These are phyloP conservation scores for Cylindrotheca closterium DNA, from an alignment of 108 stramenopile species.

Conservation along the genomic window DNA sequence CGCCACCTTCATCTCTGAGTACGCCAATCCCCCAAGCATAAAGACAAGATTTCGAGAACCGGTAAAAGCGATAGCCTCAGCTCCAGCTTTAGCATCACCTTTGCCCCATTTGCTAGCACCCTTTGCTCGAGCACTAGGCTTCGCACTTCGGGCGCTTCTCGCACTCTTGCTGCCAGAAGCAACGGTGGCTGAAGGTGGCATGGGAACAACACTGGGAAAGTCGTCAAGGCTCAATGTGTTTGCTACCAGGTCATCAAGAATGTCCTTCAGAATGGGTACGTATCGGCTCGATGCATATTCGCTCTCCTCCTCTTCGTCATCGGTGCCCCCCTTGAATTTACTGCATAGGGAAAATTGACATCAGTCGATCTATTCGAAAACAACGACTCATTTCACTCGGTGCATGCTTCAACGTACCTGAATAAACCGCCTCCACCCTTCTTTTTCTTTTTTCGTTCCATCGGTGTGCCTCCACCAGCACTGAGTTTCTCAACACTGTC, in stretches of 20 bases:
- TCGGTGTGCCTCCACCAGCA: conserved; percentile 1
- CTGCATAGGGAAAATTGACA: background rate
- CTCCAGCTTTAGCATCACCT: conserved; percentile 2
- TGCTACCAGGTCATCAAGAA: conserved; percentile 64
- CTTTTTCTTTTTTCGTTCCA: background rate
- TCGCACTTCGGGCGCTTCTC: conserved; percentile 23
- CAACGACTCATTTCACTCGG: background rate
- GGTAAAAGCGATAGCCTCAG: conserved; percentile 37
- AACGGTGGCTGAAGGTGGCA: conserved; percentile 41
- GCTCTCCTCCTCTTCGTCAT: conserved; percentile 50
- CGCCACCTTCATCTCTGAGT: conserved; percentile 80
- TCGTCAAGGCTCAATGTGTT: conserved; percentile 75
- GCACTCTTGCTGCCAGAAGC: conserved; percentile 14
- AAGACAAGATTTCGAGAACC: conserved; percentile 86
- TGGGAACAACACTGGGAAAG: conserved; percentile 86
- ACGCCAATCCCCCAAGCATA: conserved; percentile 86
- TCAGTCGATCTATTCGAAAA: background rate
- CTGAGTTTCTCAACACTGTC: conserved; percentile 71
- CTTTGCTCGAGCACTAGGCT: conserved; percentile 30
- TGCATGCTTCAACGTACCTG: conserved; percentile 16
- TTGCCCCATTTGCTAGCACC: conserved; percentile 31
- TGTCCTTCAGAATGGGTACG: conserved; percentile 62
- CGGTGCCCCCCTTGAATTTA: background rate
- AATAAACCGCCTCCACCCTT: conserved; percentile 29
- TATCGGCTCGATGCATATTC: conserved; percentile 87